A percentile compares a stretch with the other conserved stretches of the same genome.
phyloP scores from a whole-genome alignment of 129 eudicot genomes.

The Solidago caesia region DNA sequence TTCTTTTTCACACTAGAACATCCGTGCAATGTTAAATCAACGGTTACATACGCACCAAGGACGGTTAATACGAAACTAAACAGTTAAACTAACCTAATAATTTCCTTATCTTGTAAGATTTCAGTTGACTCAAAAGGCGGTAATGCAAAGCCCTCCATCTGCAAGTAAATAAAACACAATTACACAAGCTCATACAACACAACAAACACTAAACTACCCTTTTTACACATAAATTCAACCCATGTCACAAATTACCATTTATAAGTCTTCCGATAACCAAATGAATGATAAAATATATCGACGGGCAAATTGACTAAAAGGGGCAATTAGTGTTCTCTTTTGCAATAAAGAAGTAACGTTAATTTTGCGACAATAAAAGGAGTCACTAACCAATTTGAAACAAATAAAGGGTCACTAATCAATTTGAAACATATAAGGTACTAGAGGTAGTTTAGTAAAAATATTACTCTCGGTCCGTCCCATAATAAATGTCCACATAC shows the following conservation, averaged over 20 bases:
- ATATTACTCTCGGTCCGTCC: too few relatives aligned
- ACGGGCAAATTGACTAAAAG: too few relatives aligned
- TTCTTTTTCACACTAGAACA: constrained; percentile 65
- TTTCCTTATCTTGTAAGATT: constrained; percentile 77
- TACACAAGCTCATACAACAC: not conserved
- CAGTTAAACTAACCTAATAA: constrained; percentile 59
- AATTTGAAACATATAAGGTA: too few relatives aligned
- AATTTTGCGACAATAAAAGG: too few relatives aligned
- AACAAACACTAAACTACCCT: constrained; percentile 8
- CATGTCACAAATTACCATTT: not conserved
- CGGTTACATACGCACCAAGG: not conserved
- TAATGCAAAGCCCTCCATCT: constrained; percentile 93
- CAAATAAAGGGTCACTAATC: too few relatives aligned
- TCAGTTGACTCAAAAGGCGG: constrained; percentile 78
- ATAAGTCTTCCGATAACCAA: not conserved
- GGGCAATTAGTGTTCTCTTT: too few relatives aligned
- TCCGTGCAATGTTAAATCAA: constrained; percentile 1
- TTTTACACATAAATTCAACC: constrained; percentile 8
- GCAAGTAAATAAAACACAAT: constrained; percentile 24
- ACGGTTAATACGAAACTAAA: constrained; percentile 1
- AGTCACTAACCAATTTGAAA: too few relatives aligned
- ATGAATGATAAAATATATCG: not conserved
- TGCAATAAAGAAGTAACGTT: too few relatives aligned
- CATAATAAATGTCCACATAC: too few relatives aligned
- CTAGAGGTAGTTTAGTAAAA: too few relatives aligned